Evolutionary conservation across 1,284 basidiomycete genomes (phyloP), one percentile per base, ranked within the genome.

Genomic region (Phlebopus sp.): DNA sequence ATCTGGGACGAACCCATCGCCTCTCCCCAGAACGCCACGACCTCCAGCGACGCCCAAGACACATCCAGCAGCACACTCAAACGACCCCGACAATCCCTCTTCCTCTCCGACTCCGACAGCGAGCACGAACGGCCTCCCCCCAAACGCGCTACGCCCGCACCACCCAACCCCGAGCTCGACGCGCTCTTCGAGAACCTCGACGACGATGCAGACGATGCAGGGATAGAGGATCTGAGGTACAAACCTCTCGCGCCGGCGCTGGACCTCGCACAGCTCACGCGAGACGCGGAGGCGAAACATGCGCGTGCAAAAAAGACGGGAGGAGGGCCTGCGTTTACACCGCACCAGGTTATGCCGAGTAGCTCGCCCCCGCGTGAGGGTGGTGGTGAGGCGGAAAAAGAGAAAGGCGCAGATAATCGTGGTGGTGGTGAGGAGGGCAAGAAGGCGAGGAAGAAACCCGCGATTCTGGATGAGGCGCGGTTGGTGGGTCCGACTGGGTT

Each of bases 401-500:
- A 47, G 6, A 49, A 57, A 50, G 41, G 52, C 39, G 44, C 62
- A 52, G 38, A 68, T 62, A 50, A 72, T 63, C 36, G 37, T n/a
- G 66, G 52, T 63, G 37, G 37, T n/a, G 66, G 52, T 19, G 64
- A 54, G 42, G 69, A 63, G 37, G 64, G 63, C 42, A 70, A 66
- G 55, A 77, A 75, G 57, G 73, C 77, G 56, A 74, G 76, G 58
- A 76, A 76, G 54, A 76, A 73, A 37, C 60, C 80, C 8, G 70
- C 79, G 14, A 83, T 78, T 60, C 63, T 95, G 48, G 86, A 94
- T 63, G 86, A 89, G 54, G 80, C 78, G 53, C 76, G 78, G 46
- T 64, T 97, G 46, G 68, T 93, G 6, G 82, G 84, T 3, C 69
- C 77, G 2, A 73, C 77, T 39, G 94, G 94, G 0, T 84, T 97